Conservation (phyloP, 805 yeast genomes). For the Yarrowia sp. region DNA sequence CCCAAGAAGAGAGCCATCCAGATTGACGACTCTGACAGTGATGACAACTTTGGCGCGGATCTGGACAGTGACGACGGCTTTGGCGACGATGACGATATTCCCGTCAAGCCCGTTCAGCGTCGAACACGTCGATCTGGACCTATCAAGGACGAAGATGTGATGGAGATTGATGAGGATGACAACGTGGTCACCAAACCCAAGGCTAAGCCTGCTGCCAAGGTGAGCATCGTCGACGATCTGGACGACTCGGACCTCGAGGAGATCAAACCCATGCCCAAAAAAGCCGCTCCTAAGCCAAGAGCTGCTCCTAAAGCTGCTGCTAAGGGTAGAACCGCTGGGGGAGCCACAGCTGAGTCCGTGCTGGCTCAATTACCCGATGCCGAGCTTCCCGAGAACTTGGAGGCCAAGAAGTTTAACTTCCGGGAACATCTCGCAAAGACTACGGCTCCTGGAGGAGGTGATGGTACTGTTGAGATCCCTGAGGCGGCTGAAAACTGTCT, state of each 20-base stretch:
- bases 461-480: slow-evolving; percentile 53
- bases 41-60: not conserved
- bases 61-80: slow-evolving; percentile 14
- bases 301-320: slow-evolving; percentile 27
- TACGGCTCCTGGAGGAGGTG: slow-evolving; percentile 26
- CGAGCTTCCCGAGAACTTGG: slow-evolving; percentile 52
- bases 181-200: not conserved
- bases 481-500: slow-evolving; percentile 83
- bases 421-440: slow-evolving; percentile 55
- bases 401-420: slow-evolving; percentile 52
- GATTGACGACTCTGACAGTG: slow-evolving; percentile 3
- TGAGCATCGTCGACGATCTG: not conserved
- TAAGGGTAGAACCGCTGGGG: slow-evolving; percentile 10
- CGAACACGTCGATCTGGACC: slow-evolving; percentile 9
- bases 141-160: slow-evolving; percentile 7
- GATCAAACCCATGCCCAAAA: slow-evolving; percentile 3
- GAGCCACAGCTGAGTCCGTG: slow-evolving; percentile 51
- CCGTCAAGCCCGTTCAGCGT: slow-evolving; percentile 9
- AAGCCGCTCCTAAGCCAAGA: slow-evolving; percentile 8
- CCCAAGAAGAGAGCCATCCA: not conserved
- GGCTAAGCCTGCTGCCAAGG: not conserved
- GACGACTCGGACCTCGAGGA: slow-evolving; percentile 25
- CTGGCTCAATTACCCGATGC: slow-evolving; percentile 72
- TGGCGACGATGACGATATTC: not conserved
- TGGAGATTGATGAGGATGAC: slow-evolving; percentile 17